These are phyloP conservation scores for Phascolomyces articulosus DNA, from an alignment of 371 early-diverging fungal genomes.

Conservation along the genomic window DNA sequence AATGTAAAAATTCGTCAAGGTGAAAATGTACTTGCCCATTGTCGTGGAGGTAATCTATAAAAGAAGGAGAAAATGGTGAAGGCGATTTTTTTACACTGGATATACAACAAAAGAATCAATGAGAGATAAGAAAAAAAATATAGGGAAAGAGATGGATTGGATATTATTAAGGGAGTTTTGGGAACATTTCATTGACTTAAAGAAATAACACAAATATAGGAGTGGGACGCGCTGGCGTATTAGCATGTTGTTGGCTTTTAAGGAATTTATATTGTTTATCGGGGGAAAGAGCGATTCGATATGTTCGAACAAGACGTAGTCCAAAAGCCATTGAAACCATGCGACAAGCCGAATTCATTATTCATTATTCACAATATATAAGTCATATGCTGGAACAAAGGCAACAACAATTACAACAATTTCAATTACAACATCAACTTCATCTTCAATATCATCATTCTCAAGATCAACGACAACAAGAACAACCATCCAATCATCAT, in stretches of 20 bases:
- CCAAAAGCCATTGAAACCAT: slow-evolving; percentile 73
- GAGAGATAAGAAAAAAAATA: background rate
- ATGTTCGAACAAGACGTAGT: slow-evolving; percentile 59
- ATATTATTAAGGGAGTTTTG: no score
- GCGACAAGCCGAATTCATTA: slow-evolving; percentile 67
- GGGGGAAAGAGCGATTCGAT: slow-evolving; percentile 57
- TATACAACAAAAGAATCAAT: background rate
- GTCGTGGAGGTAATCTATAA: slow-evolving; percentile 68
- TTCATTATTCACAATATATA: slow-evolving; percentile 47
- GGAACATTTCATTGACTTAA: no score
- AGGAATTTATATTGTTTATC: slow-evolving; percentile 50
- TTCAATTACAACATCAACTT: no score
- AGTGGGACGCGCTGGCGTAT: slow-evolving; percentile 78
- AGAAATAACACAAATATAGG: no score
- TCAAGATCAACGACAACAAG: background rate
- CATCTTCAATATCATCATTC: slow-evolving; percentile 1
- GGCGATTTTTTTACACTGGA: background rate
- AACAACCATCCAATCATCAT: background rate
- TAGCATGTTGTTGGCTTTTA: slow-evolving; percentile 80
- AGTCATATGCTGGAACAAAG: slow-evolving; percentile 14
- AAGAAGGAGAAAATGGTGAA: background rate
- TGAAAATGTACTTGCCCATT: slow-evolving; percentile 72
- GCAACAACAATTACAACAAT: no score
- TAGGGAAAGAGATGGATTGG: no score
- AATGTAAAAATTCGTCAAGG: slow-evolving; percentile 55